Conservation (phyloP, 164 flowering plant genomes). For the Annona squamosa region DNA sequence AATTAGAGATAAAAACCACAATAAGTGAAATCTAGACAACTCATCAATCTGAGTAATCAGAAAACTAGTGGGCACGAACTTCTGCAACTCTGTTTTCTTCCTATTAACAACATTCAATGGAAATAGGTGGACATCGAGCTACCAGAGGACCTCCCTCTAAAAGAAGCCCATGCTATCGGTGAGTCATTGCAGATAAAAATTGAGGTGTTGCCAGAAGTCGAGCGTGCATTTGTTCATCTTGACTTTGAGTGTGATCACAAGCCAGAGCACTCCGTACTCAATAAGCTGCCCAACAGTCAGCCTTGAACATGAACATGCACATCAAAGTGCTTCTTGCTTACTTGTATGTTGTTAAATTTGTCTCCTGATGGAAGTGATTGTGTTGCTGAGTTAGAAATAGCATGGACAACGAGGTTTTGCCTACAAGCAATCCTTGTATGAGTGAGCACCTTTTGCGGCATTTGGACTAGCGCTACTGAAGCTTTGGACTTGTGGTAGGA, state of each 20-base stretch:
- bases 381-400: too few species aligned
- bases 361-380: not conserved
- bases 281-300: constrained; percentile 39
- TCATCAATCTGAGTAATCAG: too few species aligned
- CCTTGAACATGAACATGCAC: constrained; percentile 18
- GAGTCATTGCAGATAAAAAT: constrained; percentile 76
- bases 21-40: too few species aligned
- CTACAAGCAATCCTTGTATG: not conserved
- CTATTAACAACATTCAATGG: not conserved
- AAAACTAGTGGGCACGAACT: too few species aligned
- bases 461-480: not conserved
- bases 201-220: constrained; percentile 86
- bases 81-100: not conserved
- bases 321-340: not conserved
- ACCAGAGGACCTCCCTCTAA: constrained; percentile 79
- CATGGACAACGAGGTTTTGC: not conserved
- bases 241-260: constrained; percentile 91
- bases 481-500: too few species aligned
- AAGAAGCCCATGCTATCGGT: constrained; percentile 84
- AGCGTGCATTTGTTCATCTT: constrained; percentile 93
- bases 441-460: not conserved
- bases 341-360: not conserved
- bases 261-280: constrained; percentile 75
- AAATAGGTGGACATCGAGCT: constrained; percentile 89
- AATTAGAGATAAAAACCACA: not conserved